These are phyloP conservation scores for Aurifilum marmelostoma DNA, from an alignment of 2,329 filamentous ascomycete species.

Conservation along the genomic window DNA sequence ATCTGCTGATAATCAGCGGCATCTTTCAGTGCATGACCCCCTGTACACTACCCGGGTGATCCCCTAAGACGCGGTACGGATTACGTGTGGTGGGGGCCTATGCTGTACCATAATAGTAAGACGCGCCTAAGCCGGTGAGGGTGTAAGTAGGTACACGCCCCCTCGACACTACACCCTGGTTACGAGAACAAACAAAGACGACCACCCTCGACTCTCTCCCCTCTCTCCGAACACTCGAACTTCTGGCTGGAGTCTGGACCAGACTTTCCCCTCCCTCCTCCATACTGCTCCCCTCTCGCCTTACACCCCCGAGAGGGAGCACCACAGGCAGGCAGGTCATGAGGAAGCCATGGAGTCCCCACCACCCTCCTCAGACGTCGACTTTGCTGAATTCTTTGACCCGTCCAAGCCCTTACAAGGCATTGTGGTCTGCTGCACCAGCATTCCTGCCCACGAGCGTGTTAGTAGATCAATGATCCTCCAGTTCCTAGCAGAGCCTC, in stretches of 20 bases:
- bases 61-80: constrained; percentile 7
- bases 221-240: too few species aligned
- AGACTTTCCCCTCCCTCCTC: background rate
- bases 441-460: constrained; percentile 76
- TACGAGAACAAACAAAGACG: constrained; percentile 3
- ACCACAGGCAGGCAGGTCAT: constrained; percentile 3
- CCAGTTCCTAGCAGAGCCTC: constrained; percentile 7
- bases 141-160: background rate
- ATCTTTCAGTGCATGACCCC: background rate
- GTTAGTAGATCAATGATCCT: constrained; percentile 52
- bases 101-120: background rate
- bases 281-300: constrained; percentile 12
- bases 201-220: background rate
- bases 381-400: constrained; percentile 47
- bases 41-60: background rate
- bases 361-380: constrained; percentile 31
- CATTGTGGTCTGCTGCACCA: constrained; percentile 85
- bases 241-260: background rate
- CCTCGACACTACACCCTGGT: background rate
- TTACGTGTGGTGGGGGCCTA: constrained; percentile 6
- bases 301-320: constrained; percentile 9
- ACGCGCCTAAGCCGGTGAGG: background rate
- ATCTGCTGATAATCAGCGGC: background rate
- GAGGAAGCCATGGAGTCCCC: constrained; percentile 33
- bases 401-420: constrained; percentile 68